Base-by-base conservation (phyloP, 2,329 filamentous ascomycete genomes). In the Microdochium bolleyi region DNA sequence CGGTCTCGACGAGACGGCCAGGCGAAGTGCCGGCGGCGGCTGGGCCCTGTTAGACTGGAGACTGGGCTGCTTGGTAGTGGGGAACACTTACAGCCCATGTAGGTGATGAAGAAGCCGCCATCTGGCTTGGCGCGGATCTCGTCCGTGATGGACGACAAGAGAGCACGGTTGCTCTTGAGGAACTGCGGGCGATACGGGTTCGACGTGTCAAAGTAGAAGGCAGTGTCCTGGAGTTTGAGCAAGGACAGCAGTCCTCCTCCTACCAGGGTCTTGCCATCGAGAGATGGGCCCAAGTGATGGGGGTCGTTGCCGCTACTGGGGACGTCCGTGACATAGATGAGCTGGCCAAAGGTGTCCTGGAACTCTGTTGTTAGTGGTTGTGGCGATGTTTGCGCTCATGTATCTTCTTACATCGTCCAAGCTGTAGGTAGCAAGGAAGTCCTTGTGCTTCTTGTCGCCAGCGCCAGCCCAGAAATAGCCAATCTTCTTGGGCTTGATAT, bases 71-170 rank as follows among this genome's bases (percentile, higher is more conserved):
- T 8, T 13, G 44, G 16, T 3, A 16, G 19, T n/a, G n/a, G n/a
- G 22, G 13, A 19, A 16, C 30, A 55, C 60, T 59, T 58, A 63
- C 73, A 80, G 16, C 79, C 79, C 80, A 83, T 82, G 64, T 82
- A 83, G 2, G 80, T 83, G 58, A 83, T 79, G 62, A 79, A 80
- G 67, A 82, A 83, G 0, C 79, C 78, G 41, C 79, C 81, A 24
- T 82, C 81, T 11, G 81, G 82, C 66, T 84, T 84, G 49, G 81
- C 80, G 16, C 79, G 76, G 59, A 85, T 79, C 68, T 84, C 82
- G 62, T 84, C 82, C 0, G 75, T 74, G 57, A 84, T 83, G 38
- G 81, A 83, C 7, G 74, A 72, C 32, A 84, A 72, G 9, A 83
- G 53, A n/a, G 70, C 80, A 10, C 80, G 73, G 67, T 84, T 82